Conservation (phyloP, 1,139 yeast genomes). For the Tardiomyces depauwii region DNA sequence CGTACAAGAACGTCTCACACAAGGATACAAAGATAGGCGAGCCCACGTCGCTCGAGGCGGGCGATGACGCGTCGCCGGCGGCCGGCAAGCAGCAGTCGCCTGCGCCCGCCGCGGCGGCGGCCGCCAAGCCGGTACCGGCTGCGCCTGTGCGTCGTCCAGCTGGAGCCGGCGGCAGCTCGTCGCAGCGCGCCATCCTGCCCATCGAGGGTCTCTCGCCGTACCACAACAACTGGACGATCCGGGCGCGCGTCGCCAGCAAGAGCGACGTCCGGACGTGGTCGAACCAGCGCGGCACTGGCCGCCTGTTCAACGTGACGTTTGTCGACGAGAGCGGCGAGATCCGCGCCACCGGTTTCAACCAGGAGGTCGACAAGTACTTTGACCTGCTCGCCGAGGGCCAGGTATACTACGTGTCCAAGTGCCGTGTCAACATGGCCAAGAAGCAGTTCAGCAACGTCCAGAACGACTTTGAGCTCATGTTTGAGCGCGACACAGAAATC, state of each 20-base stretch:
- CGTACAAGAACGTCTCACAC: not conserved
- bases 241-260: conserved; percentile 82
- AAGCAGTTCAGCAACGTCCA: conserved; percentile 75
- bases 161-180: not conserved
- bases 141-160: not conserved
- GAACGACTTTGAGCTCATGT: conserved; percentile 79
- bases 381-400: conserved; percentile 77
- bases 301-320: conserved; percentile 76
- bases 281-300: conserved; percentile 80
- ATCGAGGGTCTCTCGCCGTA: conserved; percentile 89
- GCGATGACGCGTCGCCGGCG: not conserved
- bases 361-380: conserved; percentile 67
- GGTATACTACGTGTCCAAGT: conserved; percentile 75
- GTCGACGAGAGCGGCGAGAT: conserved; percentile 95
- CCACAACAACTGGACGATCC: conserved; percentile 83
- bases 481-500: conserved; percentile 71
- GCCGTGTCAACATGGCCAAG: conserved; percentile 72
- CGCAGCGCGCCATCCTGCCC: conserved; percentile 39
- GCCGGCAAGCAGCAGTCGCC: not conserved
- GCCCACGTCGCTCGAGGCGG: not conserved
- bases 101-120: not conserved
- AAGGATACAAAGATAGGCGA: not conserved
- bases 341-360: conserved; percentile 90
- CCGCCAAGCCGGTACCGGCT: not conserved
- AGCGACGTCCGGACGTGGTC: conserved; percentile 85